These are phyloP conservation scores for Magnaporthiopsis poae DNA, from an alignment of 2,329 filamentous ascomycete genomes.

Conservation along the genomic window DNA sequence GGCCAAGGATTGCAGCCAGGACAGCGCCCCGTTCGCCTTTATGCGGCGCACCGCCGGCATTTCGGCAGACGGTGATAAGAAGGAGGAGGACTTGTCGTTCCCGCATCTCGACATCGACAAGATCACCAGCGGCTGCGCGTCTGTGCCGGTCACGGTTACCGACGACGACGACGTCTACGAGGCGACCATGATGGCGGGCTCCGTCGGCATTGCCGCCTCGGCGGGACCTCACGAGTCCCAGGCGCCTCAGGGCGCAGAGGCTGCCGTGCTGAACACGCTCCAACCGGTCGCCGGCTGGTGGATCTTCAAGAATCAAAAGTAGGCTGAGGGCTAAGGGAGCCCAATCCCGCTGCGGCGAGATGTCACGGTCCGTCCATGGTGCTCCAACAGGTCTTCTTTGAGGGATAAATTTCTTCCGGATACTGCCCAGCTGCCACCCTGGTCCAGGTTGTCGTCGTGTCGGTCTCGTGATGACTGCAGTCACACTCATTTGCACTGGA, in stretches of 20 bases:
- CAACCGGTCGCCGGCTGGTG: neutral
- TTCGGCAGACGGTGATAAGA: too few species aligned
- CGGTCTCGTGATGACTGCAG: too few species aligned
- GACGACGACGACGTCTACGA: neutral
- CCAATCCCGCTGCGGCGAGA: too few species aligned
- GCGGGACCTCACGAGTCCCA: neutral
- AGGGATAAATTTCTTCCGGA: too few species aligned
- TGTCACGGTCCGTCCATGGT: too few species aligned
- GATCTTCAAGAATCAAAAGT: neutral
- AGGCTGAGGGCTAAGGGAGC: neutral
- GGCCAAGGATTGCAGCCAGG: neutral
- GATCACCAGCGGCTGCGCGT: neutral
- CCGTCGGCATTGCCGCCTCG: conserved; percentile 7
- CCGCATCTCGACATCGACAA: neutral
- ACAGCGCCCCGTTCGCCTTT: neutral
- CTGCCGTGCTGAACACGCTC: neutral
- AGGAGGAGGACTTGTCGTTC: neutral
- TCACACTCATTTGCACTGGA: too few species aligned
- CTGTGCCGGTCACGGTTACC: conserved; percentile 7
- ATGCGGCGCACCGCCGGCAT: neutral
- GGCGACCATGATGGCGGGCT: conserved; percentile 9
- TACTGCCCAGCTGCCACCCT: too few species aligned
- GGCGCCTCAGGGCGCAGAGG: too few species aligned
- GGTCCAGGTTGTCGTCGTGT: too few species aligned
- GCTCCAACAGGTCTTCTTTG: too few species aligned